These are phyloP conservation scores for Spencermartinsiella europaea DNA, from an alignment of 805 yeast genomes.

Conservation along the genomic window DNA sequence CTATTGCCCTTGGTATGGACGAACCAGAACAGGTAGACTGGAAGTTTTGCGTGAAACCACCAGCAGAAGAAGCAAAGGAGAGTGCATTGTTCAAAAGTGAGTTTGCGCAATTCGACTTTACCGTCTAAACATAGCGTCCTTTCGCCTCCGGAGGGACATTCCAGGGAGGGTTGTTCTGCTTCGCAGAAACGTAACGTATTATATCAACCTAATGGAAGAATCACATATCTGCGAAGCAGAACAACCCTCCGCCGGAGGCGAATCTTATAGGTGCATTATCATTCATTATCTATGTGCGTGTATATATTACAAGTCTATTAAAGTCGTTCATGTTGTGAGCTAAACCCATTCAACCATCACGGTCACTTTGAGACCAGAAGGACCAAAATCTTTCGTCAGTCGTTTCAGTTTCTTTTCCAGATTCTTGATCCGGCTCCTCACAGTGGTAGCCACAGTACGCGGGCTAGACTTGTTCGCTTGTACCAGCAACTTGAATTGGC, in stretches of 20 bases:
- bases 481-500: constrained; percentile 23
- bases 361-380: constrained; percentile 15
- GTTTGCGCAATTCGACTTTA: constrained; percentile 53
- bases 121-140: too few relatives aligned
- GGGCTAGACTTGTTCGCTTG: constrained; percentile 20
- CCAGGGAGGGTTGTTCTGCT: too few relatives aligned
- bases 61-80: constrained; percentile 57
- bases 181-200: too few relatives aligned
- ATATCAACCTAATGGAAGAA: too few relatives aligned
- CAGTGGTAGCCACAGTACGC: constrained; percentile 23
- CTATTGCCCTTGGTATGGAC: constrained; percentile 57
- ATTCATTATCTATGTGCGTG: too few relatives aligned
- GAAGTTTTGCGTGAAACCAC: constrained; percentile 69
- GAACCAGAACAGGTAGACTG: constrained; percentile 61
- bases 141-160: too few relatives aligned
- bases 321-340: too few relatives aligned
- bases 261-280: too few relatives aligned
- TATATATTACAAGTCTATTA: too few relatives aligned
- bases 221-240: too few relatives aligned
- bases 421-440: constrained; percentile 48
- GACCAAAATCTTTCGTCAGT: constrained; percentile 36
- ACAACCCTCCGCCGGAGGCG: too few relatives aligned
- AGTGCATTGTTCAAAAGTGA: constrained; percentile 55
- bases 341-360: constrained; percentile 11
- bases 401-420: constrained; percentile 58